phyloP scores from a whole-genome alignment of 371 early-diverging fungal genomes.

The Apophysomyces elegans region DNA sequence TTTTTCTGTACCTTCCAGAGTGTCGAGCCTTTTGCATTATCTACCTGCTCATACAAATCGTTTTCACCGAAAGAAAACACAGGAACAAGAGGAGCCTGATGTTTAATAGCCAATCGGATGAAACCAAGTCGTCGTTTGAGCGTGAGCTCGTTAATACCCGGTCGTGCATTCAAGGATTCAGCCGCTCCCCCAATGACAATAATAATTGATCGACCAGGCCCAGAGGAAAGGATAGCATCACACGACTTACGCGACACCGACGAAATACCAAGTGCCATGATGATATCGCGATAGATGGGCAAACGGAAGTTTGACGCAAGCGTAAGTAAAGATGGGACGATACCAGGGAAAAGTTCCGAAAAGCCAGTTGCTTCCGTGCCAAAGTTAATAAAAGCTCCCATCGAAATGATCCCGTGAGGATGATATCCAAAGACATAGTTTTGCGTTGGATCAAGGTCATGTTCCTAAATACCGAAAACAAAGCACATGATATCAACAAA shows the following conservation, averaged over 20 bases:
- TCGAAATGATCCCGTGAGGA: conserved; percentile 85
- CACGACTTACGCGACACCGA: conserved; percentile 80
- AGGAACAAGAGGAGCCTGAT: conserved; percentile 73
- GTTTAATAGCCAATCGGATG: conserved; percentile 79
- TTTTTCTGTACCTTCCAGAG: conserved; percentile 62
- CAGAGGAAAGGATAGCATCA: conserved; percentile 71
- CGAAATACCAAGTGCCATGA: conserved; percentile 73
- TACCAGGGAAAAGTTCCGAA: conserved; percentile 69
- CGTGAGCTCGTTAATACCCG: conserved; percentile 68
- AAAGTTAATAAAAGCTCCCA: conserved; percentile 85
- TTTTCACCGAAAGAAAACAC: conserved; percentile 86
- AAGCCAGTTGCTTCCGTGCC: conserved; percentile 75
- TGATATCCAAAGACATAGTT: conserved; percentile 84
- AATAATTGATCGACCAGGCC: conserved; percentile 78
- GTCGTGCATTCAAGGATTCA: conserved; percentile 72
- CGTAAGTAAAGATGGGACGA: conserved; percentile 65
- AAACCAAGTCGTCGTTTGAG: conserved; percentile 79
- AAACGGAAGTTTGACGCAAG: conserved; percentile 66
- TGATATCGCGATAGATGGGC: conserved; percentile 78
- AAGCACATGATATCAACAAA: no score
- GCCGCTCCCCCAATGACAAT: conserved; percentile 85
- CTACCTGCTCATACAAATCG: conserved; percentile 73
- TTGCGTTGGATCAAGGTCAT: conserved; percentile 72
- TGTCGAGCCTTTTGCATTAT: conserved; percentile 52
- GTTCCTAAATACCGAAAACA: conserved; percentile 46